These are phyloP conservation scores for Gelatoporia subvermispora DNA, from an alignment of 768 basidiomycete species.

Conservation along the genomic window DNA sequence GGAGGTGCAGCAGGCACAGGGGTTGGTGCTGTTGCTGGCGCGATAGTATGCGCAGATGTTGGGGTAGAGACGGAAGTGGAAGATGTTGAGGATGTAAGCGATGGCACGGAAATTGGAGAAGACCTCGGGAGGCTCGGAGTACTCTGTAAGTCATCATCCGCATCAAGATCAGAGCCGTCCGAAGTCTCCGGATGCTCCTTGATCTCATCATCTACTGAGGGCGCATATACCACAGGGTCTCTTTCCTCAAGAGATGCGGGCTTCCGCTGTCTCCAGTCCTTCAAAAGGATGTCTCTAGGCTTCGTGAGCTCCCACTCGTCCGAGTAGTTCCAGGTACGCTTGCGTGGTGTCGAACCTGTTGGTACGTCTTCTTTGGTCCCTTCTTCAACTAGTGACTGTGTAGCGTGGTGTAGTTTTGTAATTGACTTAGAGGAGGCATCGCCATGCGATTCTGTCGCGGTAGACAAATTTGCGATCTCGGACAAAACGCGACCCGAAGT, in stretches of 20 bases:
- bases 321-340: constrained; percentile 64
- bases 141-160: constrained; percentile 19
- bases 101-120: constrained; percentile 15
- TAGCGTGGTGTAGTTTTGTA: constrained; percentile 43
- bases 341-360: constrained; percentile 73
- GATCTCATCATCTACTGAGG: constrained; percentile 27
- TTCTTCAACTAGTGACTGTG: constrained; percentile 46
- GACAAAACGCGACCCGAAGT: constrained; percentile 39
- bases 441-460: constrained; percentile 40
- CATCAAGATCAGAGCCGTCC: constrained; percentile 5
- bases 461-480: constrained; percentile 41
- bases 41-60: constrained; percentile 7
- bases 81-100: constrained; percentile 34
- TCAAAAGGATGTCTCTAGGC: constrained; percentile 55
- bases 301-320: constrained; percentile 72
- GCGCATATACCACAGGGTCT: constrained; percentile 35
- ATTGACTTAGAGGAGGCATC: constrained; percentile 40
- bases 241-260: constrained; percentile 24
- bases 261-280: constrained; percentile 40
- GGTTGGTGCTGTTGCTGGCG: not conserved
- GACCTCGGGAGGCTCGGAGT: constrained; percentile 1
- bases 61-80: constrained; percentile 26
- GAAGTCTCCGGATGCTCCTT: constrained; percentile 3
- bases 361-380: constrained; percentile 60
- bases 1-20: constrained; percentile 3